phyloP scores from a whole-genome alignment of 768 basidiomycete genomes.

The Cystobasidium onofrii region DNA sequence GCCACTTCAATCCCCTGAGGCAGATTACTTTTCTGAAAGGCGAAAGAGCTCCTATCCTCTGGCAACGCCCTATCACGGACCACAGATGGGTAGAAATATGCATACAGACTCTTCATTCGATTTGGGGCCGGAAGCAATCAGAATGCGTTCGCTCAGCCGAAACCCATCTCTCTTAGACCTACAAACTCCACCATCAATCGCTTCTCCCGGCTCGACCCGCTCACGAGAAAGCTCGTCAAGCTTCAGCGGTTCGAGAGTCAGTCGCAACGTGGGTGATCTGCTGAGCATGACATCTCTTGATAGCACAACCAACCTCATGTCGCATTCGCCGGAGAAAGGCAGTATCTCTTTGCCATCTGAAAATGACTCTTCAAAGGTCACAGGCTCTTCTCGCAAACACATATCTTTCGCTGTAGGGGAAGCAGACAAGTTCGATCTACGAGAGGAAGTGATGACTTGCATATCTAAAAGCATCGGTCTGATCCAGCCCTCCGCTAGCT shows the following conservation, averaged over 20 bases:
- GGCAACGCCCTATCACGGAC: conserved; percentile 38
- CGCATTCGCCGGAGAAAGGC: conserved; percentile 40
- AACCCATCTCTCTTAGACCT: neutral
- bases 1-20: conserved; percentile 16
- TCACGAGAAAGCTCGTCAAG: conserved; percentile 3
- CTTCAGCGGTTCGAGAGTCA: conserved; percentile 1
- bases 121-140: conserved; percentile 31
- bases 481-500: conserved; percentile 61
- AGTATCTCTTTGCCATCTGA: conserved; percentile 26
- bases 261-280: conserved; percentile 44
- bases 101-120: conserved; percentile 4
- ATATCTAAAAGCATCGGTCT: conserved; percentile 96
- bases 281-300: conserved; percentile 45
- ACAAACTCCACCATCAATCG: neutral
- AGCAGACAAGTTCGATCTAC: conserved; percentile 78
- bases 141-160: conserved; percentile 13
- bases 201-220: neutral
- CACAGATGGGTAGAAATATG: conserved; percentile 37
- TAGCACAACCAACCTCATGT: conserved; percentile 16
- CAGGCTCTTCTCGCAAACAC: conserved; percentile 31
- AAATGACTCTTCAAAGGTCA: neutral
- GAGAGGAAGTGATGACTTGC: conserved; percentile 92
- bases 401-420: conserved; percentile 33
- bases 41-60: conserved; percentile 24
- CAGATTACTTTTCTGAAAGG: conserved; percentile 45